A percentile compares a stretch with the other conserved stretches of the same genome.
phyloP scores from a whole-genome alignment of 345 rosid genomes.

The Brassica juncea region DNA sequence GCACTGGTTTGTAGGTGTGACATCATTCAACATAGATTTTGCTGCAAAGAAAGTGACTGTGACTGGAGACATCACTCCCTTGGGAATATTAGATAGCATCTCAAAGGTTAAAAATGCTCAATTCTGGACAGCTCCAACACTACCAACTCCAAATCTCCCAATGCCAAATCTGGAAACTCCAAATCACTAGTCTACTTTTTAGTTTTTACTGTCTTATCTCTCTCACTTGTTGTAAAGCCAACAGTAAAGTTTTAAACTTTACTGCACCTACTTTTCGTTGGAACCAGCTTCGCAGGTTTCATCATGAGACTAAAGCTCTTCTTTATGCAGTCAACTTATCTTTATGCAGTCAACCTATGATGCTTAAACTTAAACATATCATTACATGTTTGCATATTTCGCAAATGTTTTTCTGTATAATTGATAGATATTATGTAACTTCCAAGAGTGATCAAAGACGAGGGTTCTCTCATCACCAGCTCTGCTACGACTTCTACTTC shows the following conservation, averaged over 20 bases:
- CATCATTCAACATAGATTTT: slow-evolving; percentile 62
- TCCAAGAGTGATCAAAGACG: slow-evolving; percentile 24
- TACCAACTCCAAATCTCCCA: slow-evolving; percentile 30
- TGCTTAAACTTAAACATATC: neutral
- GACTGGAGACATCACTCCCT: slow-evolving; percentile 54
- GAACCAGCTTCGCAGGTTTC: neutral
- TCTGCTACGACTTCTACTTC: slow-evolving; percentile 58
- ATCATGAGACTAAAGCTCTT: neutral
- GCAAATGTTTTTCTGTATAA: neutral
- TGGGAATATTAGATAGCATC: slow-evolving; percentile 54
- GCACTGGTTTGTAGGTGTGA: slow-evolving; percentile 46
- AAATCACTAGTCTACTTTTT: neutral
- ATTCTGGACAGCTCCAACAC: slow-evolving; percentile 50
- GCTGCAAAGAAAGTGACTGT: slow-evolving; percentile 68
- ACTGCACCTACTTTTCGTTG: neutral
- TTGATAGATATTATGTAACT: slow-evolving; percentile 11
- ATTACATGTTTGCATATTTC: neutral
- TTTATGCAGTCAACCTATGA: neutral
- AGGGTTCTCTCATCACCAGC: slow-evolving; percentile 23
- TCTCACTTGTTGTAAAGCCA: slow-evolving; percentile 20
- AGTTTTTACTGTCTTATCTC: neutral
- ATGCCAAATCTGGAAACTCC: slow-evolving; percentile 9
- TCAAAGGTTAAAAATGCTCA: slow-evolving; percentile 67
- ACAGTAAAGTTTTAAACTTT: neutral
- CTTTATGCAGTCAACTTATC: neutral